Evolutionary conservation across 202 grass and related monocot genomes (phyloP).

Genomic region (Digitaria exilis): DNA sequence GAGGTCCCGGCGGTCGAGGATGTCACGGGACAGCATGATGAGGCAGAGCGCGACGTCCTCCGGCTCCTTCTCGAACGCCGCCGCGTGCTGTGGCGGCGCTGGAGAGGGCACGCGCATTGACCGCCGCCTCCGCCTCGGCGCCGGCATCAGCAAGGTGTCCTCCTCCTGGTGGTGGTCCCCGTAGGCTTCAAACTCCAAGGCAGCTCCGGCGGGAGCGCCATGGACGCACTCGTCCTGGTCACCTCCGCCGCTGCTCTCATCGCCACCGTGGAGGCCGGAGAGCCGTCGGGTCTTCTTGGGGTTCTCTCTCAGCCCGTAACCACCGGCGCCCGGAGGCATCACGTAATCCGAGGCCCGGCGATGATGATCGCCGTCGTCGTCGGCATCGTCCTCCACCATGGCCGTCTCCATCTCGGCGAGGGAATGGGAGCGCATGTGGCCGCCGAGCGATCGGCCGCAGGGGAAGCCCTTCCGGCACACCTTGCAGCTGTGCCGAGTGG

Average conservation of each 20-base stretch:
- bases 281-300: slow-evolving; percentile 59
- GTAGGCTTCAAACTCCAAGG: background rate
- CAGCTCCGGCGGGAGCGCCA: background rate
- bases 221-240: background rate
- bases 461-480: slow-evolving; percentile 64
- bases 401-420: slow-evolving; percentile 33
- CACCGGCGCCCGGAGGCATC: slow-evolving; percentile 12
- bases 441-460: slow-evolving; percentile 61
- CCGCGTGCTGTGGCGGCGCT: background rate
- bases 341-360: background rate
- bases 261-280: slow-evolving; percentile 12
- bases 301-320: slow-evolving; percentile 56
- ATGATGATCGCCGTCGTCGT: background rate
- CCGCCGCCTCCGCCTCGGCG: slow-evolving; percentile 44
- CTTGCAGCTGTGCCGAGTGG: slow-evolving; percentile 54
- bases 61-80: slow-evolving; percentile 40
- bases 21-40: slow-evolving; percentile 57
- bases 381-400: background rate
- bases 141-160: slow-evolving; percentile 17
- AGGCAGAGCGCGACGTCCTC: slow-evolving; percentile 59
- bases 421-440: slow-evolving; percentile 70
- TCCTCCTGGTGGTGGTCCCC: slow-evolving; percentile 16
- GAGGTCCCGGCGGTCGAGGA: background rate
- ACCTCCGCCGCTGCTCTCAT: background rate
- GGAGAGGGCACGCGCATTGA: slow-evolving; percentile 43